Conservation (phyloP, 2,329 filamentous ascomycete species). For the Hypoxylon sp. region DNA sequence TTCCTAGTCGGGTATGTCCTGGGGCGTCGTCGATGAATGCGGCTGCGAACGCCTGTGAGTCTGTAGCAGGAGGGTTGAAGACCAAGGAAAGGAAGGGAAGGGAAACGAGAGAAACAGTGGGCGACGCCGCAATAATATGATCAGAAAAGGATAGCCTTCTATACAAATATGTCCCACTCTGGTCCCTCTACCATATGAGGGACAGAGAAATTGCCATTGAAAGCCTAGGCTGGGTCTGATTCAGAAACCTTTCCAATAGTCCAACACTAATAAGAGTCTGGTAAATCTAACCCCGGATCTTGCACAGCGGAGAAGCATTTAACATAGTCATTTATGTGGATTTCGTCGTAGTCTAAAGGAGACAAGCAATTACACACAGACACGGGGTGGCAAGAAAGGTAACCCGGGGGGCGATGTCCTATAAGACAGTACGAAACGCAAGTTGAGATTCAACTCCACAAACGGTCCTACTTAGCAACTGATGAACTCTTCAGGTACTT, state of each 20-base stretch:
- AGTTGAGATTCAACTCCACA: slow-evolving; percentile 31
- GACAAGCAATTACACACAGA: slow-evolving; percentile 18
- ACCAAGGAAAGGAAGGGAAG: not conserved
- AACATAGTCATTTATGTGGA: slow-evolving; percentile 16
- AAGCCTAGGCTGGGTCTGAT: slow-evolving; percentile 5
- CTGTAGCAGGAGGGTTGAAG: slow-evolving; percentile 1
- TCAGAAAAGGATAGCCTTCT: slow-evolving; percentile 13
- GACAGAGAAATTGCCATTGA: slow-evolving; percentile 12
- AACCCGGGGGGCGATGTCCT: slow-evolving; percentile 9
- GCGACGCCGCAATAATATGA: slow-evolving; percentile 11
- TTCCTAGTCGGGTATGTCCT: not conserved
- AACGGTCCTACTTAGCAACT: slow-evolving; percentile 5
- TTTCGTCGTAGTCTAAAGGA: slow-evolving; percentile 24
- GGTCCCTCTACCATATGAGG: slow-evolving; percentile 7
- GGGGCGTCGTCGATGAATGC: not conserved
- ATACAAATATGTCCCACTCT: slow-evolving; percentile 5
- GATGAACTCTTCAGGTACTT: slow-evolving; percentile 6
- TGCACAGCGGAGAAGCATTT: slow-evolving; percentile 9
- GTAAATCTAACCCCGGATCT: slow-evolving; percentile 32
- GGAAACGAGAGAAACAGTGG: slow-evolving; percentile 5
- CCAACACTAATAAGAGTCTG: slow-evolving; percentile 10
- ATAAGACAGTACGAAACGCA: slow-evolving; percentile 26
- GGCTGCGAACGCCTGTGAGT: not conserved
- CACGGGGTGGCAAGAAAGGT: slow-evolving; percentile 15
- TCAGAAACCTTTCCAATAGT: slow-evolving; percentile 24